These are phyloP conservation scores for Jaltomata sinuosa DNA, from an alignment of 257 asterid genomes.

Conservation along the genomic window DNA sequence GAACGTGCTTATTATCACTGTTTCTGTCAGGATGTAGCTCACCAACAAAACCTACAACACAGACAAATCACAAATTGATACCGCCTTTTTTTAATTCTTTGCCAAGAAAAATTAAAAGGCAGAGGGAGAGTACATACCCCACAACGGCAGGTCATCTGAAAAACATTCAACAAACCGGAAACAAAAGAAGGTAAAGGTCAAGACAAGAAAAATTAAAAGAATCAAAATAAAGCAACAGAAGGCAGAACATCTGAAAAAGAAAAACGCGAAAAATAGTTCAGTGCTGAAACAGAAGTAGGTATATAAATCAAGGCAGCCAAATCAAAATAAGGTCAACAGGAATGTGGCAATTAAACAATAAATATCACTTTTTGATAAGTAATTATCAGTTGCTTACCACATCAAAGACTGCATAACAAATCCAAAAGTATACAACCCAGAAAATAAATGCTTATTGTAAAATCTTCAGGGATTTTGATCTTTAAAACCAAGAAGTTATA, in stretches of 20 bases:
- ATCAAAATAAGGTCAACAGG: not conserved
- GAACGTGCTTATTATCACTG: constrained; percentile 39
- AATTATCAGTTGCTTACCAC: not conserved
- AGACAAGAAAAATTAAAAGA: not conserved
- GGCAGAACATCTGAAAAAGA: not conserved
- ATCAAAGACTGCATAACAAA: not conserved
- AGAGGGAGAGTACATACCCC: constrained; percentile 62
- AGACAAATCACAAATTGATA: not conserved
- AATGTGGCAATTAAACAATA: not conserved
- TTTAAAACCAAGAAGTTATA: not conserved
- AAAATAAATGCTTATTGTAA: not conserved
- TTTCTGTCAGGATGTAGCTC: constrained; percentile 40
- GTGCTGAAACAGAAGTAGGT: not conserved
- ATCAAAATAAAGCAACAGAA: not conserved
- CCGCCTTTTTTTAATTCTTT: not conserved
- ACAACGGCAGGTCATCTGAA: constrained; percentile 92
- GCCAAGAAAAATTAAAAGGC: not conserved
- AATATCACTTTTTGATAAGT: not conserved
- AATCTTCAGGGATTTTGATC: not conserved
- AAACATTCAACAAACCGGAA: constrained; percentile 12
- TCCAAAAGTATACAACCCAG: not conserved
- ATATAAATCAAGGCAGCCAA: not conserved
- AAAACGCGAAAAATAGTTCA: not conserved
- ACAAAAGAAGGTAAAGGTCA: constrained; percentile 14
- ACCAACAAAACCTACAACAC: constrained; percentile 41